Conservation (phyloP, 768 basidiomycete species). For the Amylocystis lapponica region DNA sequence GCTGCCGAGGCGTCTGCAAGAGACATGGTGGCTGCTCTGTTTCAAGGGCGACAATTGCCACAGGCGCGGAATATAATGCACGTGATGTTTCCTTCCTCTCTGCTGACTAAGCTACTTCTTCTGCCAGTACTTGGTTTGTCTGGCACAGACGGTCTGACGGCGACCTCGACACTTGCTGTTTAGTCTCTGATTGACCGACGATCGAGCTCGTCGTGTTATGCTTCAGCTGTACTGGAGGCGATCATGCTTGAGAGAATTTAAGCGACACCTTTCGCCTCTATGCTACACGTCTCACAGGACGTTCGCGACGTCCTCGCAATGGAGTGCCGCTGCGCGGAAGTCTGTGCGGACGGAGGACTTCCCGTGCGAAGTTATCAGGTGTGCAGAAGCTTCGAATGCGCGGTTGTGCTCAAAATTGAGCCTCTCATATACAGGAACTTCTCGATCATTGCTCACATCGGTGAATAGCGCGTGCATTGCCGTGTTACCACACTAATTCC, state of each 20-base stretch:
- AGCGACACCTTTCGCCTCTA: constrained; percentile 20
- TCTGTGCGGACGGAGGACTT: constrained; percentile 54
- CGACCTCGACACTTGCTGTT: not conserved
- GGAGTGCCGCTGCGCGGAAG: constrained; percentile 18
- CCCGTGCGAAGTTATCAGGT: constrained; percentile 68
- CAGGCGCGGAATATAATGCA: too few species aligned
- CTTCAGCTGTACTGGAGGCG: constrained; percentile 19
- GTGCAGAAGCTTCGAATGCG: constrained; percentile 9
- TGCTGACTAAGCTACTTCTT: constrained; percentile 14
- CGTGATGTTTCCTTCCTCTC: too few species aligned
- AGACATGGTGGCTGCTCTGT: constrained; percentile 55
- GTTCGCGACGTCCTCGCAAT: constrained; percentile 26
- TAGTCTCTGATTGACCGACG: not conserved
- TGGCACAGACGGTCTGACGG: too few species aligned
- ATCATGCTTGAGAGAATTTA: constrained; percentile 18
- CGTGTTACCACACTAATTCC: too few species aligned
- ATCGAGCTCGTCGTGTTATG: constrained; percentile 8
- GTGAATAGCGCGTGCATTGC: constrained; percentile 28
- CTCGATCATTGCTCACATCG: constrained; percentile 96
- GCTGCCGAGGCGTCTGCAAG: constrained; percentile 75
- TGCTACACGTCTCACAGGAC: constrained; percentile 37
- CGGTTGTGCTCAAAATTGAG: not conserved
- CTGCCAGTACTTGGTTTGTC: too few species aligned
- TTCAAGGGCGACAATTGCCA: too few species aligned
- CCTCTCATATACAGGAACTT: constrained; percentile 57